Percentiles rank a stretch among this genome's conserved stretches.
phyloP scores from a whole-genome alignment of 2,329 filamentous ascomycete genomes.

The Pseudogymnoascus sp. region DNA sequence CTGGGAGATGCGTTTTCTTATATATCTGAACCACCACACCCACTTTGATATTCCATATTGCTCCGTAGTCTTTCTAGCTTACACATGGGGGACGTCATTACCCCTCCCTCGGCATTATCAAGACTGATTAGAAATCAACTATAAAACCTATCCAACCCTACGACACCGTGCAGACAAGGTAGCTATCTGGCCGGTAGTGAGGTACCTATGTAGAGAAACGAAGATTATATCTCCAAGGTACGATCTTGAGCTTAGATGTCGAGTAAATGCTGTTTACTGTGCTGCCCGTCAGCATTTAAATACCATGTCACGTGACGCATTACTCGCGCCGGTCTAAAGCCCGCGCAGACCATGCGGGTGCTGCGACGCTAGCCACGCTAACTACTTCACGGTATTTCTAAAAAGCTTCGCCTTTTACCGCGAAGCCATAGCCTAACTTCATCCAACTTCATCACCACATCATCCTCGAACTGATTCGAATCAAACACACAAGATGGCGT shows the following conservation, averaged over 20 bases:
- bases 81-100: neutral
- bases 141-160: neutral
- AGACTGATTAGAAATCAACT: neutral
- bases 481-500: slow-evolving; percentile 46
- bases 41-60: neutral
- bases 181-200: neutral
- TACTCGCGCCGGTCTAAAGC: neutral
- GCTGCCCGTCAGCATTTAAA: neutral
- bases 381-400: neutral
- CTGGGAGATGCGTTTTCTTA: neutral
- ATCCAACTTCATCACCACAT: slow-evolving; percentile 8
- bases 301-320: neutral
- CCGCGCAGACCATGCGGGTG: neutral
- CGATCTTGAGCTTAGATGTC: neutral
- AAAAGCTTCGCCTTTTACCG: neutral
- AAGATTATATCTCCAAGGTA: neutral
- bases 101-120: slow-evolving; percentile 1
- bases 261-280: neutral
- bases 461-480: neutral
- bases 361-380: neutral
- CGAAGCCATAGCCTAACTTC: neutral
- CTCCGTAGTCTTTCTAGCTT: neutral
- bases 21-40: neutral
- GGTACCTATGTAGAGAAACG: neutral
- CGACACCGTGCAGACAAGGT: neutral